Percentiles rank a stretch among this genome's conserved stretches.
Conservation (phyloP, 139 green algal species). For the Mesotaenium endlicherianum region DNA sequence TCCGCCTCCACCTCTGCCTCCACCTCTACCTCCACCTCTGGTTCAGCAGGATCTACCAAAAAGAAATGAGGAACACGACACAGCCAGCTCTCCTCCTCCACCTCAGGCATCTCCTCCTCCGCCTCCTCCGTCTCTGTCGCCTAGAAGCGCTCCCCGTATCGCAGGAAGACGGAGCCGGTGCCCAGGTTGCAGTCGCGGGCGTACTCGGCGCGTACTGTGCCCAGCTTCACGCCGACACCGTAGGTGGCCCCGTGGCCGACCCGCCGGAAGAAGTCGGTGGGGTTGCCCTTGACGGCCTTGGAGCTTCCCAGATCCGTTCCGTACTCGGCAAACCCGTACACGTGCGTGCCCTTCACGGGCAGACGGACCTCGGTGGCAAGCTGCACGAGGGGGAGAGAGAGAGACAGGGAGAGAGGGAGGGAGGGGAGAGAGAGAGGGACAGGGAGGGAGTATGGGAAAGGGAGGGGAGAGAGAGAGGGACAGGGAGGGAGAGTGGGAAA, state of each 20-base stretch:
- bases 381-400: too few relatives aligned
- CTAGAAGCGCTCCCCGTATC: constrained; percentile 94
- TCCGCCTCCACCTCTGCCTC: too few relatives aligned
- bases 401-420: too few relatives aligned
- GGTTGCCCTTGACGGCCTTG: constrained; percentile 74
- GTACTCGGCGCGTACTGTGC: constrained; percentile 76
- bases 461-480: too few relatives aligned
- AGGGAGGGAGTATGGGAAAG: too few relatives aligned
- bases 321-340: constrained; percentile 85
- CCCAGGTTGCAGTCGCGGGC: constrained; percentile 79
- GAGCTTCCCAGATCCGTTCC: constrained; percentile 80
- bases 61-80: too few relatives aligned
- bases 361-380: constrained; percentile 76
- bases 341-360: constrained; percentile 69
- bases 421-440: too few relatives aligned
- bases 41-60: too few relatives aligned
- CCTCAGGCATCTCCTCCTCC: background rate
- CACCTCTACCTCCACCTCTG: too few relatives aligned
- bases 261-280: constrained; percentile 89
- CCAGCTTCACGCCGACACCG: constrained; percentile 81
- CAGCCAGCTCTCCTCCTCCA: background rate
- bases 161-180: constrained; percentile 71
- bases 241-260: constrained; percentile 71
- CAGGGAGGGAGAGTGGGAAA: too few relatives aligned
- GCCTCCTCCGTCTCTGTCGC: background rate